These are phyloP conservation scores for Clavispora santaluciae DNA, from an alignment of 805 yeast genomes.

Conservation along the genomic window DNA sequence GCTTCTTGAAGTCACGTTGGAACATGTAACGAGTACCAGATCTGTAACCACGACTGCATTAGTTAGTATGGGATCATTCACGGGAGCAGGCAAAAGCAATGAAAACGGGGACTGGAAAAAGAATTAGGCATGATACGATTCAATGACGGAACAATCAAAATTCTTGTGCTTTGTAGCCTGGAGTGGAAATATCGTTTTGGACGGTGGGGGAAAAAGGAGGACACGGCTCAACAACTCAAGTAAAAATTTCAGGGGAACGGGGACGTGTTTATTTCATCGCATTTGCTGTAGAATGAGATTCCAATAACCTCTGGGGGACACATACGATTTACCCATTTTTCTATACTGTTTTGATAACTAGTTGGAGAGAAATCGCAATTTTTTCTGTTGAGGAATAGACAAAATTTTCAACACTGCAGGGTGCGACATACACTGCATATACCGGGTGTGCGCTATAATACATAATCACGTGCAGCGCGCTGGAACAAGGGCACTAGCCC, in stretches of 20 bases:
- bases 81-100: neutral
- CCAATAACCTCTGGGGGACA: conserved; percentile 5
- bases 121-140: no score
- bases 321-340: conserved; percentile 31
- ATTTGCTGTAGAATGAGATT: conserved; percentile 4
- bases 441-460: neutral
- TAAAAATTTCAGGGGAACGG: neutral
- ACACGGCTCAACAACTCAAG: conserved; percentile 1
- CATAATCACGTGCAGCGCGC: neutral
- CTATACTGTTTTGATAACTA: conserved; percentile 15
- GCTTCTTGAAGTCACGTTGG: conserved; percentile 99
- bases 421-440: conserved; percentile 2
- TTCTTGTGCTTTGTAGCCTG: no score
- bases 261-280: conserved; percentile 1
- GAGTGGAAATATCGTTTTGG: neutral
- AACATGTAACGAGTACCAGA: conserved; percentile 99
- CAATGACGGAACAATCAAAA: no score
- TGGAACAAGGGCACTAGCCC: neutral
- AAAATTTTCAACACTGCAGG: conserved; percentile 17
- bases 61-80: conserved; percentile 20
- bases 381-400: conserved; percentile 11
- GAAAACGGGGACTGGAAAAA: neutral
- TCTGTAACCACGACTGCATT: conserved; percentile 88
- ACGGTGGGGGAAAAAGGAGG: conserved; percentile 3
- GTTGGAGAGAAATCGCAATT: conserved; percentile 6